These are phyloP conservation scores for Funneliformis mosseae DNA, from an alignment of 192 early-diverging fungal genomes.

Conservation along the genomic window DNA sequence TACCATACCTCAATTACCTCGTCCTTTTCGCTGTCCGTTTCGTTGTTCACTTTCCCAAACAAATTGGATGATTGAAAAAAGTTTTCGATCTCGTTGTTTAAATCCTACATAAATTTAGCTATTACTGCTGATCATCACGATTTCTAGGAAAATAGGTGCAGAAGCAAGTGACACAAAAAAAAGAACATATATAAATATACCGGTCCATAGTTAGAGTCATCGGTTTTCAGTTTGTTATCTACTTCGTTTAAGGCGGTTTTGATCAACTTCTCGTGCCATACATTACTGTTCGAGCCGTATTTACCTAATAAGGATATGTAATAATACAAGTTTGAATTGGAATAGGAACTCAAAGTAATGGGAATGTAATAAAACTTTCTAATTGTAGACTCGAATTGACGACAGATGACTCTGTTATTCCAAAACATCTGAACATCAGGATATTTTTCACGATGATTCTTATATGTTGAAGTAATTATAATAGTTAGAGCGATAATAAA, in stretches of 20 bases:
- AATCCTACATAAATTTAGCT: too few relatives aligned
- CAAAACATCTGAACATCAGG: slow-evolving; percentile 2
- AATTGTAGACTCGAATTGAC: background rate
- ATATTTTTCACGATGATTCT: slow-evolving; percentile 16
- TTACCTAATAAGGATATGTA: slow-evolving; percentile 19
- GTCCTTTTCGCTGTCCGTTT: too few relatives aligned
- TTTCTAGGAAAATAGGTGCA: background rate
- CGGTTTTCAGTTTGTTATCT: background rate
- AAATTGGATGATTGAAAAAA: too few relatives aligned
- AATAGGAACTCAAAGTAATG: slow-evolving; percentile 9
- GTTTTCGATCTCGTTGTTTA: too few relatives aligned
- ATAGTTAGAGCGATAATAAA: background rate
- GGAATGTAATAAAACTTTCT: background rate
- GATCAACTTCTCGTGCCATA: background rate
- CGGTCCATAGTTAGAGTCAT: background rate
- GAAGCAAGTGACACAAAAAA: background rate
- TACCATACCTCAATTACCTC: too few relatives aligned
- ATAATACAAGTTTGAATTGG: slow-evolving; percentile 6
- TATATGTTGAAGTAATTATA: background rate
- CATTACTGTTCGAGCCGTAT: slow-evolving; percentile 9
- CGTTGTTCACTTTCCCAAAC: too few relatives aligned
- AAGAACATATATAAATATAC: slow-evolving; percentile 16
- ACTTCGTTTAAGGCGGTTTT: slow-evolving; percentile 7
- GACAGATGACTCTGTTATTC: background rate
- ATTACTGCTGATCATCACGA: too few relatives aligned